Evolutionary conservation across 75 land plant genomes (phyloP).

Genomic region (Azolla pinnata): DNA sequence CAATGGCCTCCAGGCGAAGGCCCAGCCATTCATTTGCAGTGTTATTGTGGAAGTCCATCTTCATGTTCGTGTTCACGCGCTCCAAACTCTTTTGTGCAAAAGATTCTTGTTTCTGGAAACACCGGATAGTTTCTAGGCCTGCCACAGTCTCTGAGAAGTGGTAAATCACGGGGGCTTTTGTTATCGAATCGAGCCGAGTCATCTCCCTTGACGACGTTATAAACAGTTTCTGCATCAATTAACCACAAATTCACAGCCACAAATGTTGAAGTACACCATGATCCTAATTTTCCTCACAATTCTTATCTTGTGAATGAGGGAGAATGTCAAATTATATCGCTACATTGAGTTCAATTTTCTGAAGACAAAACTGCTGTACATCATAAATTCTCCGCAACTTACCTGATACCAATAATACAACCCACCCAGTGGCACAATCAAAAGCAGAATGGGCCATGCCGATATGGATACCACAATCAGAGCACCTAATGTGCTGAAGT

Average conservation of each 20-base stretch:
- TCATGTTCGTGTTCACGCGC: slow-evolving; percentile 12
- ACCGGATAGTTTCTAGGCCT: slow-evolving; percentile 11
- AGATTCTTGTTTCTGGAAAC: slow-evolving; percentile 8
- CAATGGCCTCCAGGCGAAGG: slow-evolving; percentile 9
- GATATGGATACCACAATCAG: slow-evolving; percentile 60
- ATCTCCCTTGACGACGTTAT: slow-evolving; percentile 14
- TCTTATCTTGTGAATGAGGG: too few species aligned
- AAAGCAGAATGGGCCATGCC: slow-evolving; percentile 73
- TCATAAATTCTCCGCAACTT: too few species aligned
- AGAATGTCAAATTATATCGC: too few species aligned
- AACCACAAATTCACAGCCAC: too few species aligned
- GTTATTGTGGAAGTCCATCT: slow-evolving; percentile 19
- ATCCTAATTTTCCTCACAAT: too few species aligned
- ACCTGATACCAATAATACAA: slow-evolving; percentile 79
- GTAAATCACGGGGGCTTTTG: slow-evolving; percentile 14
- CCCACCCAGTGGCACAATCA: slow-evolving; percentile 63
- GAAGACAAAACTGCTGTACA: too few species aligned
- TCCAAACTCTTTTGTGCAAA: slow-evolving; percentile 3
- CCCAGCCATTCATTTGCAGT: slow-evolving; percentile 17
- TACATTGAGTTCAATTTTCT: too few species aligned
- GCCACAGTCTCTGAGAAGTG: slow-evolving; percentile 17
- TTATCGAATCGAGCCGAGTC: slow-evolving; percentile 10
- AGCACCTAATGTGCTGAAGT: slow-evolving; percentile 44
- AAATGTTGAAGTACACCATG: too few species aligned
- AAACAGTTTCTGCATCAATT: slow-evolving; percentile 10